Evolutionary conservation across 1,284 basidiomycete species (phyloP), one percentile per base, ranked within the genome.

Genomic region (Cryptococcus sp.): DNA sequence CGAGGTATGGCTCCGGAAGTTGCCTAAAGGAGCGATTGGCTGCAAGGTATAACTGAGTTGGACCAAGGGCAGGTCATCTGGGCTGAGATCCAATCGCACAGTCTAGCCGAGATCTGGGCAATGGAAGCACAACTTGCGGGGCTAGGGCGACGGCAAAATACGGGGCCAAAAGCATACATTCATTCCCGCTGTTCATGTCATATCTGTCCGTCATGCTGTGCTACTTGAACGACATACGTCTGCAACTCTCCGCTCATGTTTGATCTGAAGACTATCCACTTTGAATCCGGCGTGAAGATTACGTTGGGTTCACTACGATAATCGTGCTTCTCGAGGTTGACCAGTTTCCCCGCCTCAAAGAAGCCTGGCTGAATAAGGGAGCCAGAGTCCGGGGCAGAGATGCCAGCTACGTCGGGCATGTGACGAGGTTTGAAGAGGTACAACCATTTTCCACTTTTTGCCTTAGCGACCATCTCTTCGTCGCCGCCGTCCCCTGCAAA

Each of bases 401-500:
- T 37, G 8, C 62, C 65, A 22, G 62, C 65, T 4, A 62, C 62
- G 40, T 66, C 60, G 5, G 57, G 51, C 3, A 59, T 53, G 15
- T 44, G 15, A 16, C 49, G 55, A 26, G 62, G 65, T 16, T 8
- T 58, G 55, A 66, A 64, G 29, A 66, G 58, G 49, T 64, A 64
- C 22, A 66, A 38, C 47, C 56, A 66, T 43, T 48, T 60, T n/a
- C 48, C 65, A 29, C 58, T 56, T 10, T 52, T 19, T 1, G 58
- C 49, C n/a, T 55, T 46, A 8, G 59, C 63, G 15, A 66, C 65
- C 65, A 66, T 66, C 5, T 47, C 45, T 25, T 57, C 40, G 46
- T 59, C 62, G 10, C 57, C 63, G 17, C 65, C 65, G 50, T 66
- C 65, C 1, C 65, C 65, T 17, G 48, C 52, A 49, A 66, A 66